Conservation (phyloP, 2,329 filamentous ascomycete genomes). For the Magnaporthiopsis poae region DNA sequence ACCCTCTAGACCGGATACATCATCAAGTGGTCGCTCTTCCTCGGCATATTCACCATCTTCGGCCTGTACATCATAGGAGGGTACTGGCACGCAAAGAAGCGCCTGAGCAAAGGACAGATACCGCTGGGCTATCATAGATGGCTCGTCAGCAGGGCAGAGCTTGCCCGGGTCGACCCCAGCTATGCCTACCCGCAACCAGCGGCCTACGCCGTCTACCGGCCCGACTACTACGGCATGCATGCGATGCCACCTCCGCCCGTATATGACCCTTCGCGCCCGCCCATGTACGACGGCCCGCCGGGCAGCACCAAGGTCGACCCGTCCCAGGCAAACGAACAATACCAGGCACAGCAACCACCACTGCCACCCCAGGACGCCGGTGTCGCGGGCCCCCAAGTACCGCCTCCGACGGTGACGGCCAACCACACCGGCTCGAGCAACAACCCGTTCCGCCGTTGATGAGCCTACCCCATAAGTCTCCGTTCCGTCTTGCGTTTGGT, state of each 20-base stretch:
- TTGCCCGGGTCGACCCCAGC: conserved; percentile 37
- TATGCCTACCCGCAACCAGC: conserved; percentile 36
- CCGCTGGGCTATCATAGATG: conserved; percentile 61
- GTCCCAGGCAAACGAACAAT: conserved; percentile 25
- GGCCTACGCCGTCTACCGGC: conserved; percentile 31
- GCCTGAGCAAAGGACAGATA: conserved; percentile 54
- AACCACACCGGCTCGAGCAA: conserved; percentile 23
- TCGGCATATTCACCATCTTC: conserved; percentile 48
- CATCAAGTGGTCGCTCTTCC: conserved; percentile 63
- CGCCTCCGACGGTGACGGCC: conserved; percentile 29
- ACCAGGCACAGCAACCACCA: not conserved
- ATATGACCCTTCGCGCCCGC: conserved; percentile 47
- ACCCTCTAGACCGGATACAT: conserved; percentile 46
- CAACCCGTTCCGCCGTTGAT: conserved; percentile 18
- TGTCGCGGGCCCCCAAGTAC: conserved; percentile 9
- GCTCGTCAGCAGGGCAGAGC: conserved; percentile 38
- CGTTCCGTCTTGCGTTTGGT: too few relatives aligned
- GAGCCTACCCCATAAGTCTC: not conserved
- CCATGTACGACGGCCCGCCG: conserved; percentile 42
- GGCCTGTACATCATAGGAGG: conserved; percentile 55
- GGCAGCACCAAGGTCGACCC: conserved; percentile 45
- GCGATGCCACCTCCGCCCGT: conserved; percentile 44
- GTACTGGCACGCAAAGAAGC: conserved; percentile 58
- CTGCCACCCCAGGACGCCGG: conserved; percentile 2
- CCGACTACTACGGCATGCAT: conserved; percentile 38